phyloP scores from a whole-genome alignment of 2,329 filamentous ascomycete species.

The Chalaropsis ovoidea region DNA sequence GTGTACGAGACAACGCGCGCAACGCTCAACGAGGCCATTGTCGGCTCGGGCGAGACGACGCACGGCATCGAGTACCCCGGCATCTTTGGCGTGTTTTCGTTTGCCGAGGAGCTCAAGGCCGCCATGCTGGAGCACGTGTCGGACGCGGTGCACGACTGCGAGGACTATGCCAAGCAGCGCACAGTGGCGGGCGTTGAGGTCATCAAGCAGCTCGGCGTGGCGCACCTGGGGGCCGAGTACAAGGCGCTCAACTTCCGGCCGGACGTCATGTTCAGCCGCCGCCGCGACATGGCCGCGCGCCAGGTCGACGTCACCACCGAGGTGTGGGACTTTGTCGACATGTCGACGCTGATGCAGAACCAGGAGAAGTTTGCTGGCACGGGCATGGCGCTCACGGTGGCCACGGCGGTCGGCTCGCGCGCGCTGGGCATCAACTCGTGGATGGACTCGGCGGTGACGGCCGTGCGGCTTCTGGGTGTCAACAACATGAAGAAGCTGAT shows the following conservation, averaged over 20 bases:
- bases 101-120: constrained; percentile 83
- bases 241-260: constrained; percentile 77
- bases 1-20: constrained; percentile 76
- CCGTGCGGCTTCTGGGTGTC: constrained; percentile 67
- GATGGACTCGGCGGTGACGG: constrained; percentile 77
- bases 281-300: constrained; percentile 68
- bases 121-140: constrained; percentile 87
- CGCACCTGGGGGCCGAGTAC: constrained; percentile 82
- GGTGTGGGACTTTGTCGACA: constrained; percentile 86
- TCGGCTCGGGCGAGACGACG: constrained; percentile 62
- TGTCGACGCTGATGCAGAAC: constrained; percentile 67
- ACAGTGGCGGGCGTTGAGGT: constrained; percentile 72
- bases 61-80: constrained; percentile 81
- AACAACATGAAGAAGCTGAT: constrained; percentile 72
- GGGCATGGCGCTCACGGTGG: constrained; percentile 86
- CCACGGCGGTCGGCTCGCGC: constrained; percentile 71
- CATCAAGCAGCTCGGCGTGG: constrained; percentile 78
- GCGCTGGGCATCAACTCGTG: constrained; percentile 76
- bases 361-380: constrained; percentile 94
- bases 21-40: constrained; percentile 64
- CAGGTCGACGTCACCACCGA: constrained; percentile 84
- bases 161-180: constrained; percentile 71
- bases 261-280: constrained; percentile 87
- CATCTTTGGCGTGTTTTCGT: constrained; percentile 73
- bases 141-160: constrained; percentile 64